These are phyloP conservation scores for Paraleonurus japonicus DNA, from an alignment of 257 asterid species.

Conservation along the genomic window DNA sequence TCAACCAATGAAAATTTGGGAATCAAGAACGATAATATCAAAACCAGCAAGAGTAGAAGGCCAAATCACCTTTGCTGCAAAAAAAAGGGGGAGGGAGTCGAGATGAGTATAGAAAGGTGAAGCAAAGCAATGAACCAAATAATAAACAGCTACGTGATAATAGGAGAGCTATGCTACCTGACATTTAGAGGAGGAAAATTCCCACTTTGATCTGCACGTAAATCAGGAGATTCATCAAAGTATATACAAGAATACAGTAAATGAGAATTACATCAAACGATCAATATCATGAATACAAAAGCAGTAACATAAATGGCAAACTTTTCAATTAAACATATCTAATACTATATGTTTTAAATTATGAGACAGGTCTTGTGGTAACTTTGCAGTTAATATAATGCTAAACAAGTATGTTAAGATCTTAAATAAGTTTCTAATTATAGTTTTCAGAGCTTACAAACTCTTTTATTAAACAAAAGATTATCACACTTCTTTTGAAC, in stretches of 20 bases:
- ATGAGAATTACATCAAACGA: slow-evolving; percentile 8
- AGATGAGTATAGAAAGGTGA: slow-evolving; percentile 10
- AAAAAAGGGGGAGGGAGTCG: slow-evolving; percentile 9
- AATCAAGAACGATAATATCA: slow-evolving; percentile 30
- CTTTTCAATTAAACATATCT: background rate
- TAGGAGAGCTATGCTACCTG: slow-evolving; percentile 42
- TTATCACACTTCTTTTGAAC: background rate
- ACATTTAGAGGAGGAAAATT: slow-evolving; percentile 42
- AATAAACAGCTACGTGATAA: slow-evolving; percentile 4
- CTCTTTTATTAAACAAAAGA: background rate
- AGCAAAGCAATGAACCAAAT: background rate
- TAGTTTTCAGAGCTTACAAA: background rate
- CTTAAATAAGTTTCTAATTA: background rate
- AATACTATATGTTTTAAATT: background rate
- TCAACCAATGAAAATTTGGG: slow-evolving; percentile 16
- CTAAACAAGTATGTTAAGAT: background rate
- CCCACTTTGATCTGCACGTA: slow-evolving; percentile 57
- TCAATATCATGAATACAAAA: background rate
- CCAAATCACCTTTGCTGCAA: slow-evolving; percentile 71
- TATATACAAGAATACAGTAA: background rate
- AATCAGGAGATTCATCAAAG: slow-evolving; percentile 22
- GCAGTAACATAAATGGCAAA: slow-evolving; percentile 4
- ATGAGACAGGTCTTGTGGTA: background rate
- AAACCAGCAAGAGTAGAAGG: slow-evolving; percentile 40
- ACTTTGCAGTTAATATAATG: background rate